phyloP scores from a whole-genome alignment of 176 grass and related monocot species.

The Otatea glauca region DNA sequence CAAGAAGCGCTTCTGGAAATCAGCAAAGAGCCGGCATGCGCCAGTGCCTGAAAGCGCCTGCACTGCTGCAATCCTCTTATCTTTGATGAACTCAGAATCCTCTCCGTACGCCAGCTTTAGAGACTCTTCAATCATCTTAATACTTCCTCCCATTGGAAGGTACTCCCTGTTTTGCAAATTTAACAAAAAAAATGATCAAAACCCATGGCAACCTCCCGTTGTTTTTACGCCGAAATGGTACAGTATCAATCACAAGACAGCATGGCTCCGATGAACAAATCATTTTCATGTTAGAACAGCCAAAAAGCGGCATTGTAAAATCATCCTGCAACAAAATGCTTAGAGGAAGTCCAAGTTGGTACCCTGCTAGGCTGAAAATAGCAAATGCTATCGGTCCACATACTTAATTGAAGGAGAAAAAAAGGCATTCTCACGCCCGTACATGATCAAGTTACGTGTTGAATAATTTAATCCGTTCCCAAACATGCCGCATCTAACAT shows the following conservation, averaged over 20 bases:
- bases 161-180: slow-evolving; percentile 69
- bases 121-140: slow-evolving; percentile 83
- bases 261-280: not conserved
- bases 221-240: not conserved
- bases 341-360: not conserved
- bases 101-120: slow-evolving; percentile 87
- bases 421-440: not conserved
- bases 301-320: not conserved
- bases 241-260: not conserved
- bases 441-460: not conserved
- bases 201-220: not conserved
- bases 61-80: slow-evolving; percentile 84
- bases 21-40: slow-evolving; percentile 90
- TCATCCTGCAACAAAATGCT: not conserved
- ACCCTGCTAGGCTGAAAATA: not conserved
- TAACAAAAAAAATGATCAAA: not conserved
- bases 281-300: not conserved
- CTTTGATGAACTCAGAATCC: slow-evolving; percentile 82
- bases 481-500: not conserved
- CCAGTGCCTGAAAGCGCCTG: slow-evolving; percentile 93
- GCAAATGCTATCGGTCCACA: not conserved
- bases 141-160: slow-evolving; percentile 94
- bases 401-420: not conserved
- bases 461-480: not conserved
- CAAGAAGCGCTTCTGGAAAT: slow-evolving; percentile 92